A percentile compares a stretch with the other conserved stretches of the same genome.
These are phyloP conservation scores for Saccharomyces hybrid DNA, from an alignment of 1,139 yeast genomes.

Conservation along the genomic window DNA sequence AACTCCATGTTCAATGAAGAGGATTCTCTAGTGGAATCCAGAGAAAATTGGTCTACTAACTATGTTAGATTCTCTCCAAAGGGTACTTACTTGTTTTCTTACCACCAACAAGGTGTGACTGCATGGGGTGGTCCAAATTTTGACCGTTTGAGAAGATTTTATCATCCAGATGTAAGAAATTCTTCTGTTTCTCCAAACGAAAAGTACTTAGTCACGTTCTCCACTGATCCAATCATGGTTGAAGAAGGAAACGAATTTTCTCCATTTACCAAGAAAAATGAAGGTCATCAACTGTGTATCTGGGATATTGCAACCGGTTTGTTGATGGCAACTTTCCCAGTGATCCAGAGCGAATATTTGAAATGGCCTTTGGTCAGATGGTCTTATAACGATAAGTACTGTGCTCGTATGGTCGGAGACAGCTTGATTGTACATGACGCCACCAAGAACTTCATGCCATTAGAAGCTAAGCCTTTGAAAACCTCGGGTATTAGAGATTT, in stretches of 20 bases:
- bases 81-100: slow-evolving; percentile 81
- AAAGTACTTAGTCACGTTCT: slow-evolving; percentile 81
- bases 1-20: slow-evolving; percentile 70
- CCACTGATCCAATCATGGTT: slow-evolving; percentile 71
- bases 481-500: slow-evolving; percentile 85
- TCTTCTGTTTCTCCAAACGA: slow-evolving; percentile 92
- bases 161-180: slow-evolving; percentile 85
- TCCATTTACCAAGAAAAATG: slow-evolving; percentile 84
- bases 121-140: slow-evolving; percentile 92
- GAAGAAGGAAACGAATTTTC: slow-evolving; percentile 54
- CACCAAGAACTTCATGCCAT: slow-evolving; percentile 58
- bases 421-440: slow-evolving; percentile 82
- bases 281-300: slow-evolving; percentile 88
- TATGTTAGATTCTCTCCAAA: slow-evolving; percentile 82
- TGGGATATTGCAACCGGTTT: slow-evolving; percentile 88
- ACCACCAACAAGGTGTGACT: slow-evolving; percentile 93
- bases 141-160: slow-evolving; percentile 65
- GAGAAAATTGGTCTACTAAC: slow-evolving; percentile 79
- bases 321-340: slow-evolving; percentile 83
- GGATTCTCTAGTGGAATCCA: slow-evolving; percentile 70
- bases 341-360: slow-evolving; percentile 74
- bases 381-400: slow-evolving; percentile 89
- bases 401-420: slow-evolving; percentile 93
- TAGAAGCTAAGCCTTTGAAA: slow-evolving; percentile 81
- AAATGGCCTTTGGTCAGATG: slow-evolving; percentile 98